phyloP scores from a whole-genome alignment of 177 flowering plant species.

The Vitis hybrid region DNA sequence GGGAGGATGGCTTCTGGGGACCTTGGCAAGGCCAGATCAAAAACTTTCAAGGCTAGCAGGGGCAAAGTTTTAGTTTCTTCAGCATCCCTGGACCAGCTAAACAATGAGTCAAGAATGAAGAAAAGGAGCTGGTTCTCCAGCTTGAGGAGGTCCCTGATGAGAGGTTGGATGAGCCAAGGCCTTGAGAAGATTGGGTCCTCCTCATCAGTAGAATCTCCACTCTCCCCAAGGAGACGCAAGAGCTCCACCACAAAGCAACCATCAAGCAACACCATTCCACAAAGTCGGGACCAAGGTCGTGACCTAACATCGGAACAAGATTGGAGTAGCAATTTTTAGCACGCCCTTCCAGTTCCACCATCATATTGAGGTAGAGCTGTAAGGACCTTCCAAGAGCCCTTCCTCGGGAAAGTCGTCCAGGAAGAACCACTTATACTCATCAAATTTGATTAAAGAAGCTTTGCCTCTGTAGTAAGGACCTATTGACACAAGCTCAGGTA shows the following conservation, averaged over 20 bases:
- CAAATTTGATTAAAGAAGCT: background rate
- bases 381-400: background rate
- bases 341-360: background rate
- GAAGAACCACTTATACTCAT: background rate
- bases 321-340: background rate
- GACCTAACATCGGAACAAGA: background rate
- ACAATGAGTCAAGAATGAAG: background rate
- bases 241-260: background rate
- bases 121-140: background rate
- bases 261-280: background rate
- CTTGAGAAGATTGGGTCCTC: too few relatives aligned
- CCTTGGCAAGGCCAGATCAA: too few relatives aligned
- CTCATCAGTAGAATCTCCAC: background rate
- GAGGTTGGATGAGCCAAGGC: too few relatives aligned
- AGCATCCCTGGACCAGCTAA: too few relatives aligned
- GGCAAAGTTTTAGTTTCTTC: too few relatives aligned
- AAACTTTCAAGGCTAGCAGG: too few relatives aligned
- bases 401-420: background rate
- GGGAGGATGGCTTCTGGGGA: too few relatives aligned
- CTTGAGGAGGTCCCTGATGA: background rate
- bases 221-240: background rate
- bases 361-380: background rate
- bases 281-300: too few relatives aligned
- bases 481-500: background rate
- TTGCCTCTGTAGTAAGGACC: background rate